These are phyloP conservation scores for Boletus bicolor DNA, from an alignment of 768 basidiomycete genomes.

Conservation along the genomic window DNA sequence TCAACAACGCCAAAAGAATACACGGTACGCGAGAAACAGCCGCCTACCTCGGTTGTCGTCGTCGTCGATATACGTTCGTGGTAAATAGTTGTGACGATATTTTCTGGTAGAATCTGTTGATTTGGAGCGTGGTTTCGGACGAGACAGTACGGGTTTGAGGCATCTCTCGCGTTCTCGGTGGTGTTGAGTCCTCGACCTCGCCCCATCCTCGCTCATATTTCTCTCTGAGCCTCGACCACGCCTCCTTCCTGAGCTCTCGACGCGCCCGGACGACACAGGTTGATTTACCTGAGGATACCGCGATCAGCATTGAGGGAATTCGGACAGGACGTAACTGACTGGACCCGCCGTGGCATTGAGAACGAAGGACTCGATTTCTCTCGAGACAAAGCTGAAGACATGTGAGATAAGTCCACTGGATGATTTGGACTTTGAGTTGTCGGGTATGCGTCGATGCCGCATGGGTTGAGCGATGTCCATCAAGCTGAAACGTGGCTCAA, in stretches of 20 bases:
- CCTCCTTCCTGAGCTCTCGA: constrained; percentile 8
- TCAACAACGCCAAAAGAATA: constrained; percentile 4
- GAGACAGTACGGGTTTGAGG: constrained; percentile 6
- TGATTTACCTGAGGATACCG: constrained; percentile 15
- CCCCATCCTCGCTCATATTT: constrained; percentile 14
- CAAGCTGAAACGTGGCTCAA: background rate
- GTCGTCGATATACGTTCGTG: background rate
- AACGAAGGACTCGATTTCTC: constrained; percentile 71
- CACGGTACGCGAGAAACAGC: background rate
- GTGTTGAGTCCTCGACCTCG: constrained; percentile 2
- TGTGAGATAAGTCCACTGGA: constrained; percentile 51
- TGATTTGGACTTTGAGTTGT: background rate
- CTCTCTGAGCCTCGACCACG: constrained; percentile 8
- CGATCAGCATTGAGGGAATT: constrained; percentile 4
- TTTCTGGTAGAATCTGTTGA: constrained; percentile 13
- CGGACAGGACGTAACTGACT: constrained; percentile 12
- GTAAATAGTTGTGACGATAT: background rate
- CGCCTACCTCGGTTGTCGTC: constrained; percentile 23
- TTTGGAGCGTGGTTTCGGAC: constrained; percentile 21
- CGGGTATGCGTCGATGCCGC: constrained; percentile 3
- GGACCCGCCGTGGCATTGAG: constrained; percentile 51
- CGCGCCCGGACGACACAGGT: constrained; percentile 8
- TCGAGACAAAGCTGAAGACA: constrained; percentile 66
- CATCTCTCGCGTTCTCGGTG: constrained; percentile 9
- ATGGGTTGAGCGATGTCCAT: constrained; percentile 8